Conservation (phyloP, 2,329 filamentous ascomycete genomes). For the Gnomoniopsis sp. region DNA sequence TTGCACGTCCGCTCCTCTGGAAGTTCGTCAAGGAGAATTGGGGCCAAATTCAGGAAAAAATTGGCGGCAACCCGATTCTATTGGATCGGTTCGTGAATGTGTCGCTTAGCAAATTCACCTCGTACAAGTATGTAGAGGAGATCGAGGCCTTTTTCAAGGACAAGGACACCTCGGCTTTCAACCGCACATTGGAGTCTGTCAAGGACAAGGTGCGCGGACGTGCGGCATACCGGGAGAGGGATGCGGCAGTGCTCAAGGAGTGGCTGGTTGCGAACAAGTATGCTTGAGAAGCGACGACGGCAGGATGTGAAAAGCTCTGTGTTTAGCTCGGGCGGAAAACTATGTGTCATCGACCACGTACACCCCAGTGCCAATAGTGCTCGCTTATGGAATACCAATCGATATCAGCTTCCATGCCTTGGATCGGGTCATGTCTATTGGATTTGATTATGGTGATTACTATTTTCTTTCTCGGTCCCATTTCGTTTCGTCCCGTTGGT, state of each 20-base stretch:
- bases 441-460: too few species aligned
- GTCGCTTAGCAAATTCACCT: conserved; percentile 74
- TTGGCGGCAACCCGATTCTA: conserved; percentile 77
- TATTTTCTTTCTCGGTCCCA: not conserved
- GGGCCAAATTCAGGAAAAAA: conserved; percentile 65
- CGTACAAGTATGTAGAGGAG: conserved; percentile 65
- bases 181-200: conserved; percentile 80
- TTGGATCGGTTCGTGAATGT: conserved; percentile 84
- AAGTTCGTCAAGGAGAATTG: conserved; percentile 82
- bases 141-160: conserved; percentile 80
- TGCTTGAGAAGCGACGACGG: not conserved
- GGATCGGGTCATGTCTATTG: too few species aligned
- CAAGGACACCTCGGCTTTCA: conserved; percentile 83
- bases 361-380: too few species aligned
- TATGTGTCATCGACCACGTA: not conserved
- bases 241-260: conserved; percentile 68
- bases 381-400: too few species aligned
- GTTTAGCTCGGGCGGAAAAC: not conserved
- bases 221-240: conserved; percentile 77
- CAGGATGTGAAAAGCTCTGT: not conserved
- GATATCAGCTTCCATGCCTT: too few species aligned
- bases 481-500: too few species aligned
- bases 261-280: conserved; percentile 65
- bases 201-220: conserved; percentile 82
- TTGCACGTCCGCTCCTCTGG: conserved; percentile 76